Conservation (phyloP, 2,329 filamentous ascomycete species). For the Penicillium freii region DNA sequence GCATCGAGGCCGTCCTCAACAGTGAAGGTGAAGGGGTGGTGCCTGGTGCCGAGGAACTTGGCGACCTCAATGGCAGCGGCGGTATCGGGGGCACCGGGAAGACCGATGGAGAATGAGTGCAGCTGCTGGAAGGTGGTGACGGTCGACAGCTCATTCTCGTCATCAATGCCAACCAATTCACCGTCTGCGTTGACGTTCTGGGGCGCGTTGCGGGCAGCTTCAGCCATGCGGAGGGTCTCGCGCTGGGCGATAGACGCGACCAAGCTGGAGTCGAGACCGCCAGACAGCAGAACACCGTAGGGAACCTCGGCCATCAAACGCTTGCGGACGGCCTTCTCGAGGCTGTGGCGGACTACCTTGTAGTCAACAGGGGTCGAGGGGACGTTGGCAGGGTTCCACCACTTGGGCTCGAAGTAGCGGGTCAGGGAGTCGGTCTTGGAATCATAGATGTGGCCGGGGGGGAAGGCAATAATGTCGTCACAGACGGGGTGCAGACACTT, state of each 20-base stretch:
- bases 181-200: constrained; percentile 45
- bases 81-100: constrained; percentile 89
- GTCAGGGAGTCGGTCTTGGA: constrained; percentile 82
- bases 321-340: constrained; percentile 92
- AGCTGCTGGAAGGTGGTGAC: constrained; percentile 90
- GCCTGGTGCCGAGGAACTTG: constrained; percentile 94
- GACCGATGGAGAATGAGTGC: constrained; percentile 97
- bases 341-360: constrained; percentile 72
- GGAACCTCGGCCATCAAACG: constrained; percentile 98
- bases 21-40: constrained; percentile 97
- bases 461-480: constrained; percentile 92
- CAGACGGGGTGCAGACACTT: constrained; percentile 92
- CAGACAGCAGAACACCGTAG: constrained; percentile 92
- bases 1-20: constrained; percentile 96
- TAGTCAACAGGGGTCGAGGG: constrained; percentile 80
- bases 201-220: constrained; percentile 52
- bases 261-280: constrained; percentile 91
- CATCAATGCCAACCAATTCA: constrained; percentile 88
- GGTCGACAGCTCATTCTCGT: constrained; percentile 83
- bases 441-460: constrained; percentile 93
- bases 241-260: constrained; percentile 94
- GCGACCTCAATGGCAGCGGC: constrained; percentile 89
- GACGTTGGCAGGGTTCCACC: constrained; percentile 81
- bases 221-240: constrained; percentile 76
- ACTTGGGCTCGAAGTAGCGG: constrained; percentile 86